Evolutionary conservation across 495 filamentous ascomycete species (phyloP).

Genomic region (Jackrogersella minutella): DNA sequence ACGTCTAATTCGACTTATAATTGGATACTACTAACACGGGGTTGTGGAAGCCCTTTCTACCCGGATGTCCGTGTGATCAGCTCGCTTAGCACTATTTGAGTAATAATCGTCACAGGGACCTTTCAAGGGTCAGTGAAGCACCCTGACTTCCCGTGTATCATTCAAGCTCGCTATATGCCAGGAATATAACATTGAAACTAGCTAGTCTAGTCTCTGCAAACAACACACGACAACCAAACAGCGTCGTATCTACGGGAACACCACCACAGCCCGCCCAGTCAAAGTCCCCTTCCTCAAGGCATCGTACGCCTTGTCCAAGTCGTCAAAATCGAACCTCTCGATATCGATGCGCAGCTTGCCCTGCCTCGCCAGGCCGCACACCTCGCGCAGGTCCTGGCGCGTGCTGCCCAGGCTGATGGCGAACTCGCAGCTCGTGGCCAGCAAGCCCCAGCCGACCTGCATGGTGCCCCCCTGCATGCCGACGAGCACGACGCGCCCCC

Average conservation of each 20-base stretch:
- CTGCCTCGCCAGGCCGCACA: constrained; percentile 12
- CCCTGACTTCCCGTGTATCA: too few species aligned
- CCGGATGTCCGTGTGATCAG: background rate
- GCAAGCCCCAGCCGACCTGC: constrained; percentile 19
- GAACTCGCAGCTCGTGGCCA: constrained; percentile 26
- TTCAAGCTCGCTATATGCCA: too few species aligned
- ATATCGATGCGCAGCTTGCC: constrained; percentile 21
- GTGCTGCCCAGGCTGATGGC: constrained; percentile 23
- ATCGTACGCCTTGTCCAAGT: constrained; percentile 12
- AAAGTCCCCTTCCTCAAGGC: constrained; percentile 13
- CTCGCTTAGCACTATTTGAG: background rate
- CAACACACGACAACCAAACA: background rate
- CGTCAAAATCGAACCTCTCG: constrained; percentile 14
- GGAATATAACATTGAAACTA: too few species aligned
- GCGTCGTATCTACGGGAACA: constrained; percentile 14
- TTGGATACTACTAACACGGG: background rate
- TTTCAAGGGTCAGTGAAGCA: background rate
- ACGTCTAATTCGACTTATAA: background rate
- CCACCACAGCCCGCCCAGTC: constrained; percentile 19
- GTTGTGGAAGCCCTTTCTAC: background rate
- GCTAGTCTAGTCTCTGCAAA: background rate
- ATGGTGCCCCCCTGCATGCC: constrained; percentile 21
- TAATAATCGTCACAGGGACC: background rate
- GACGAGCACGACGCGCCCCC: constrained; percentile 20
- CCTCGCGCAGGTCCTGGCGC: constrained; percentile 22